Evolutionary conservation across 345 rosid species (phyloP).

Genomic region (Syzygium aromaticum): DNA sequence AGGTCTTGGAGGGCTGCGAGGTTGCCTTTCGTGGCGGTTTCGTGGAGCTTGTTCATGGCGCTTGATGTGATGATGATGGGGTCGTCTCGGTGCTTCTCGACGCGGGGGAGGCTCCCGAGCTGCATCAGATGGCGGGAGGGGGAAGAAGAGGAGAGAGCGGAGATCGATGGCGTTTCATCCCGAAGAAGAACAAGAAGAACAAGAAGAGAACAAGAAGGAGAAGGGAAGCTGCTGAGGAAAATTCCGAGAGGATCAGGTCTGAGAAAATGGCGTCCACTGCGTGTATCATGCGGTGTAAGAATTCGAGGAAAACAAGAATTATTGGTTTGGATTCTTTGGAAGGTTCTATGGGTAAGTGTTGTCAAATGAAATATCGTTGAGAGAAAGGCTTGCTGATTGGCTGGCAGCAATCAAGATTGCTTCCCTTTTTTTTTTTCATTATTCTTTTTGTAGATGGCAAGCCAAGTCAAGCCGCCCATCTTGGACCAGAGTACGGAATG

Average conservation of each 20-base stretch:
- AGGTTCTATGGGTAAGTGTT: not conserved
- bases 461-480: not conserved
- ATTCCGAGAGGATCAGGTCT: not conserved
- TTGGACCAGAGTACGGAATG: not conserved
- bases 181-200: not conserved
- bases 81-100: not conserved
- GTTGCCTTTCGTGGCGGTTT: conserved; percentile 5
- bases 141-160: not conserved
- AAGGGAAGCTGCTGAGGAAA: not conserved
- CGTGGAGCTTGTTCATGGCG: conserved; percentile 2
- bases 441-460: not conserved
- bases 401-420: not conserved
- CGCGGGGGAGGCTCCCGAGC: not conserved
- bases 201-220: not conserved
- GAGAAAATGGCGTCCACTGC: not conserved
- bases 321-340: not conserved
- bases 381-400: not conserved
- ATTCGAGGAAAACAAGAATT: not conserved
- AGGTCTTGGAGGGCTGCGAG: conserved; percentile 3
- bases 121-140: not conserved
- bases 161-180: not conserved
- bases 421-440: not conserved
- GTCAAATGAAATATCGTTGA: not conserved
- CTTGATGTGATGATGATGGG: not conserved
- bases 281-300: not conserved